Evolutionary conservation across 2,329 filamentous ascomycete species (phyloP).

Genomic region (Diaporthe caulivora): DNA sequence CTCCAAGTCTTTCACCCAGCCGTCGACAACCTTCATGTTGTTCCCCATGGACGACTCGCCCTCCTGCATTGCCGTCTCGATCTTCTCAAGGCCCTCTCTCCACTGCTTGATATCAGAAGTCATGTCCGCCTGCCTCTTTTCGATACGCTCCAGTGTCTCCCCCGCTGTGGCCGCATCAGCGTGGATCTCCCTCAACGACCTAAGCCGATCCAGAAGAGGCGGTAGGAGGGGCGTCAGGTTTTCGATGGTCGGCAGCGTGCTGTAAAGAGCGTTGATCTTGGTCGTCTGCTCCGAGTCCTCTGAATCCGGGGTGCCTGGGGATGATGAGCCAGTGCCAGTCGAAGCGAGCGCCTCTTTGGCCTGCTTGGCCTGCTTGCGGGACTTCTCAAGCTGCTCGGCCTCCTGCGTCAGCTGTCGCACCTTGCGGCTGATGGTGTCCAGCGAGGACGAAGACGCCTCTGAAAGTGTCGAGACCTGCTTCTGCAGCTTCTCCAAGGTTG

Average conservation of each 20-base stretch:
- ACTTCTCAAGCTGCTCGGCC: conserved; percentile 77
- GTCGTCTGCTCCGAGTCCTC: conserved; percentile 78
- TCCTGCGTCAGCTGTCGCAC: conserved; percentile 79
- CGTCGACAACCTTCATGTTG: conserved; percentile 88
- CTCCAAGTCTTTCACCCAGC: conserved; percentile 91
- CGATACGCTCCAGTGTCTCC: conserved; percentile 81
- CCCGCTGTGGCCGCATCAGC: conserved; percentile 86
- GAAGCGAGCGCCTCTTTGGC: conserved; percentile 70
- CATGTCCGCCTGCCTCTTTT: conserved; percentile 85
- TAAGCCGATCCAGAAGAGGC: conserved; percentile 84
- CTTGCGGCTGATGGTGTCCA: conserved; percentile 78
- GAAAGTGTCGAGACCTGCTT: conserved; percentile 83
- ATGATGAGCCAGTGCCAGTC: conserved; percentile 48
- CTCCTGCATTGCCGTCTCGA: conserved; percentile 71
- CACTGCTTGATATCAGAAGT: conserved; percentile 74
- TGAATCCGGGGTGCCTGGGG: conserved; percentile 50
- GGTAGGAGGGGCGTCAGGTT: conserved; percentile 87
- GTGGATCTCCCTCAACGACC: conserved; percentile 87
- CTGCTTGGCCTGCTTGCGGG: conserved; percentile 71
- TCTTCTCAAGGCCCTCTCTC: conserved; percentile 41
- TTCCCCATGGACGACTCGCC: conserved; percentile 77
- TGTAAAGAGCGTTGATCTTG: conserved; percentile 93
- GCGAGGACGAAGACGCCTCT: conserved; percentile 76
- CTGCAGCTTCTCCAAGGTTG: conserved; percentile 83
- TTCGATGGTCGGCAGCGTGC: conserved; percentile 89